Evolutionary conservation across 495 filamentous ascomycete species (phyloP).

Genomic region (Aspergillus leporis): DNA sequence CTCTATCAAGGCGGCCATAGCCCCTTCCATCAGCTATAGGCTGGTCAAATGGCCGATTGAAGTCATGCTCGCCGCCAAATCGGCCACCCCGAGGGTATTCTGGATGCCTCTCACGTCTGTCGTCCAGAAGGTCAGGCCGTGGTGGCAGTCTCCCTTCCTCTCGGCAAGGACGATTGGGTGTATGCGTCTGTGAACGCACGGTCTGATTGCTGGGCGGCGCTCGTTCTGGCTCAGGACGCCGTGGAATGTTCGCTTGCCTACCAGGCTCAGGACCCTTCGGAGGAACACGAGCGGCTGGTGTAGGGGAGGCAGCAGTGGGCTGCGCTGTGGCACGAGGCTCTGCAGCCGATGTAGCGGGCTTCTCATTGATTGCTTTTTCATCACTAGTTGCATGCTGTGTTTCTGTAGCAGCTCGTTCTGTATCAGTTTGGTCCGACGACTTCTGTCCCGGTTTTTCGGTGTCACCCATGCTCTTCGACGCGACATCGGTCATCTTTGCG

Average conservation of each 20-base stretch:
- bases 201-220: constrained; percentile 18
- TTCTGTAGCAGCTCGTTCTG: constrained; percentile 10
- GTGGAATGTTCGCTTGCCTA: constrained; percentile 34
- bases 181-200: constrained; percentile 32
- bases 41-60: constrained; percentile 35
- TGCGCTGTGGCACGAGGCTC: constrained; percentile 14
- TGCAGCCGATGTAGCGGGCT: constrained; percentile 9
- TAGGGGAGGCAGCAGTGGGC: constrained; percentile 13
- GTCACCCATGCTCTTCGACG: constrained; percentile 20
- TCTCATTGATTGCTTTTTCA: constrained; percentile 20
- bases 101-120: constrained; percentile 37
- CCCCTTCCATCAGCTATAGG: constrained; percentile 27
- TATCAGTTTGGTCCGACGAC: constrained; percentile 11
- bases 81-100: constrained; percentile 41
- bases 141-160: constrained; percentile 36
- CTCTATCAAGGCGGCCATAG: constrained; percentile 39
- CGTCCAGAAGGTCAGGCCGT: constrained; percentile 41
- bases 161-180: constrained; percentile 31
- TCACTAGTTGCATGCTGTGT: constrained; percentile 15
- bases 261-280: constrained; percentile 27
- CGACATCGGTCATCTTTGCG: constrained; percentile 48
- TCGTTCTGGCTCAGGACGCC: constrained; percentile 40
- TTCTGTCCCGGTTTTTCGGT: constrained; percentile 10
- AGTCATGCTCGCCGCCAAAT: constrained; percentile 37
- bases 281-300: constrained; percentile 27